phyloP scores from a whole-genome alignment of 306 rosid species.

The Luffa acutangula region DNA sequence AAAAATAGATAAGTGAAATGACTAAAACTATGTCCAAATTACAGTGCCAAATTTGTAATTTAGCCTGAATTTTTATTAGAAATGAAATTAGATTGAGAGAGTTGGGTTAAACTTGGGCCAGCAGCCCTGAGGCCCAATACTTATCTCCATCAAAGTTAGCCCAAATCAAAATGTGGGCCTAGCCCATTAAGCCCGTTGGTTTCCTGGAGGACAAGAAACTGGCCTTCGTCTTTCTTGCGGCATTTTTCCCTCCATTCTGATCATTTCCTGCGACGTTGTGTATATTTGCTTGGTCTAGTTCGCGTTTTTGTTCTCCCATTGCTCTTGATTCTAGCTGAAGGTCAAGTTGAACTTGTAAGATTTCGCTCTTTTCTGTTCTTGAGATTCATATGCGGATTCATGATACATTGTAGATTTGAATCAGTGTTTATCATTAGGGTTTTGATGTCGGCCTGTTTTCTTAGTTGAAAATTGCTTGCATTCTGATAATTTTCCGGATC shows the following conservation, averaged over 20 bases:
- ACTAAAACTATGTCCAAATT: too few species aligned
- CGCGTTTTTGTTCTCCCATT: background rate
- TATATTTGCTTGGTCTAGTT: background rate
- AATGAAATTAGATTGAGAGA: background rate
- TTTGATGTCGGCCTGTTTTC: background rate
- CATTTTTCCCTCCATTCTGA: background rate
- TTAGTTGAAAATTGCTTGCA: background rate
- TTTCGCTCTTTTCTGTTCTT: background rate
- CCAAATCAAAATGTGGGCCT: background rate
- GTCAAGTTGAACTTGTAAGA: background rate
- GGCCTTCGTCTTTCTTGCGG: background rate
- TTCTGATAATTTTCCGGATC: background rate
- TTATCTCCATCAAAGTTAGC: background rate
- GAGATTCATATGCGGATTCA: background rate
- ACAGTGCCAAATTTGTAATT: too few species aligned
- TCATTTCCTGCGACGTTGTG: background rate
- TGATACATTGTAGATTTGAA: background rate
- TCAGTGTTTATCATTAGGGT: background rate
- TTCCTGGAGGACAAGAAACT: slow-evolving; percentile 12
- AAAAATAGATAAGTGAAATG: too few species aligned
- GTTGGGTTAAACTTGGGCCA: background rate
- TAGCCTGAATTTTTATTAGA: too few species aligned
- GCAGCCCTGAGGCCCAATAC: background rate
- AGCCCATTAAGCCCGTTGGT: slow-evolving; percentile 1
- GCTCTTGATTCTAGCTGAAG: background rate